These are phyloP conservation scores for Paramecium primaurelia DNA, from an alignment of 73 alveolate genomes.

Conservation along the genomic window DNA sequence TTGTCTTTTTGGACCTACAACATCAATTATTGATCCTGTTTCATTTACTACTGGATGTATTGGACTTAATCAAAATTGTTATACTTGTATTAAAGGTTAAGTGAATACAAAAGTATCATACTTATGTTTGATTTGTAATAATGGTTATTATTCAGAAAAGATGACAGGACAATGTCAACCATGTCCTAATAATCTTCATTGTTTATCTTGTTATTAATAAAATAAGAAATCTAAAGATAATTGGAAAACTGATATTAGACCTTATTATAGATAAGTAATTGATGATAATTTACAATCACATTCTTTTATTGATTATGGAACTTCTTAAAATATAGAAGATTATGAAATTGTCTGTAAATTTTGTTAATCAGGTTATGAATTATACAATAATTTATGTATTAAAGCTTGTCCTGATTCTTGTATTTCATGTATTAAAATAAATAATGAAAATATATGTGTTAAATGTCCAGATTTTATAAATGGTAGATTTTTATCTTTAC, in stretches of 20 bases:
- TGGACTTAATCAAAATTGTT: background rate
- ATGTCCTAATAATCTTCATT: background rate
- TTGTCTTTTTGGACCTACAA: background rate
- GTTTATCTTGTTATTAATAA: background rate
- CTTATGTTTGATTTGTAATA: background rate
- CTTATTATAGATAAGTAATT: background rate
- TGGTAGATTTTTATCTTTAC: background rate
- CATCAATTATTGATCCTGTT: background rate
- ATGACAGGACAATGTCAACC: background rate
- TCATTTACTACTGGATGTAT: background rate
- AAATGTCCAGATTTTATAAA: background rate
- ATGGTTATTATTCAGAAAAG: background rate
- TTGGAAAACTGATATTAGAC: background rate
- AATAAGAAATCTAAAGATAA: background rate
- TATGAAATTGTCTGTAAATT: background rate
- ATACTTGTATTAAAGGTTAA: background rate
- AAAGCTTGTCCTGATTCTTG: background rate
- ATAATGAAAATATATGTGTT: background rate
- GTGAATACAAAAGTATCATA: background rate
- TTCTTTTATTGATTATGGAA: background rate
- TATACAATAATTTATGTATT: background rate
- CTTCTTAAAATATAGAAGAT: background rate
- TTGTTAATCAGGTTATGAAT: background rate
- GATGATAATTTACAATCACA: background rate
- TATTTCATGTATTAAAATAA: background rate